These are phyloP conservation scores for Plantago rigida DNA, from an alignment of 305 asterid genomes.

Conservation along the genomic window DNA sequence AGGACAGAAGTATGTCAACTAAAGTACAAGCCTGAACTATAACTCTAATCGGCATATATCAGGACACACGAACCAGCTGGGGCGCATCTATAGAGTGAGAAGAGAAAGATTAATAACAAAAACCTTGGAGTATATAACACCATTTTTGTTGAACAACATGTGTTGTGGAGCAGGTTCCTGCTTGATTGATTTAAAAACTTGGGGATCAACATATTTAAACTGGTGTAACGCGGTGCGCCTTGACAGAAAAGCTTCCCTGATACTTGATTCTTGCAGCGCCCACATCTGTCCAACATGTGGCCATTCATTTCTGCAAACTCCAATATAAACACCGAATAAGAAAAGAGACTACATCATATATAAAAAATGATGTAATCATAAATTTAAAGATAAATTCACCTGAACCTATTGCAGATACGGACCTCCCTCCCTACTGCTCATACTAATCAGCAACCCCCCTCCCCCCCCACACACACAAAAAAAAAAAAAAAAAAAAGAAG, in stretches of 20 bases:
- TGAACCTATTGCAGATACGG: too few species aligned
- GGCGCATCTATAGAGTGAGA: background rate
- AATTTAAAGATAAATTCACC: too few species aligned
- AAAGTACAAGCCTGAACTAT: too few species aligned
- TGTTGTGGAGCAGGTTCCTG: constrained; percentile 33
- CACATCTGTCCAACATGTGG: constrained; percentile 31
- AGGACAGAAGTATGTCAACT: too few species aligned
- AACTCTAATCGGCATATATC: too few species aligned
- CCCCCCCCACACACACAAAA: too few species aligned
- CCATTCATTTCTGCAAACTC: constrained; percentile 54
- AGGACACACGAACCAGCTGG: background rate
- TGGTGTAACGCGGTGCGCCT: constrained; percentile 44
- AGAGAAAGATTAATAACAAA: background rate
- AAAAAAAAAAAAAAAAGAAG: too few species aligned
- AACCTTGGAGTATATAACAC: constrained; percentile 56
- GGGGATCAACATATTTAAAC: constrained; percentile 56
- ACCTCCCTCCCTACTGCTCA: too few species aligned
- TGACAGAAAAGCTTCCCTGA: constrained; percentile 51
- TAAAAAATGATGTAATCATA: background rate
- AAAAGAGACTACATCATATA: background rate
- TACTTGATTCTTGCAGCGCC: constrained; percentile 28
- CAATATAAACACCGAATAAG: background rate
- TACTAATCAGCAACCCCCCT: too few species aligned
- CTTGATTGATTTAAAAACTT: constrained; percentile 18
- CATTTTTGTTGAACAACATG: constrained; percentile 36